Base-by-base conservation (phyloP, 805 yeast genomes). In the Ogataea salicorniae region DNA sequence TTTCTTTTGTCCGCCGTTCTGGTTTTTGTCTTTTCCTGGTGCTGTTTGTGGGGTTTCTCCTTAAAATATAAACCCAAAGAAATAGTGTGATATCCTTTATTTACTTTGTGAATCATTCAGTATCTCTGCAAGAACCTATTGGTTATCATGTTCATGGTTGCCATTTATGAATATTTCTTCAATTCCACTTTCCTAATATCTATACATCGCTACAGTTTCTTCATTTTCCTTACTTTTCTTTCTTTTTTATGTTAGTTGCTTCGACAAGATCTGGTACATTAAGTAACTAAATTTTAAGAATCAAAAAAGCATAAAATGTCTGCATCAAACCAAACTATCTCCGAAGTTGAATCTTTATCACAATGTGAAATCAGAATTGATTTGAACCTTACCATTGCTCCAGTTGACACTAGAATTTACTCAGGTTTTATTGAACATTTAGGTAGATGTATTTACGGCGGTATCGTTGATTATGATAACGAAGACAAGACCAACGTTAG, bases 361-460 rank as follows among this genome's bases (percentile, higher is more conserved):
- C 51, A 39, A 17, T 17, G 46, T 5, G 53, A 64, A 41, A 66
- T 64, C 55, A 50, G 47, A 45, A 53, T 66, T n/a, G 70, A 66
- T 42, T 52, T 65, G 6, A 47, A 46, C n/a, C 51, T 69, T 41
- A 56, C 49, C 3, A 34, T 62, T 14, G 60, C 63, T 4, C 46
- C 54, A 2, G 55, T 66, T 17, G 64, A 64, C 44, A 56, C 54
- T 18, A 59, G 58, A 20, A 61, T 64, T 37, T 66, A 64, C 49
- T 55, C 65, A n/a, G 69, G 70, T 17, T 66, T 66, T 47, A 58
- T 64, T n/a, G 70, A 66, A 44, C 70, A 66, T 50, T 51, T 66
- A 48, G 70, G 70, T 15, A 53, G 70, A 40, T 66, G 70, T 45
- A 62, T 66, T 39, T 66, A 66, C 45, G 69, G 69, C n/a, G 70